Base-by-base conservation (phyloP, 169 alveolate species). In the Plasmodium fragile region DNA sequence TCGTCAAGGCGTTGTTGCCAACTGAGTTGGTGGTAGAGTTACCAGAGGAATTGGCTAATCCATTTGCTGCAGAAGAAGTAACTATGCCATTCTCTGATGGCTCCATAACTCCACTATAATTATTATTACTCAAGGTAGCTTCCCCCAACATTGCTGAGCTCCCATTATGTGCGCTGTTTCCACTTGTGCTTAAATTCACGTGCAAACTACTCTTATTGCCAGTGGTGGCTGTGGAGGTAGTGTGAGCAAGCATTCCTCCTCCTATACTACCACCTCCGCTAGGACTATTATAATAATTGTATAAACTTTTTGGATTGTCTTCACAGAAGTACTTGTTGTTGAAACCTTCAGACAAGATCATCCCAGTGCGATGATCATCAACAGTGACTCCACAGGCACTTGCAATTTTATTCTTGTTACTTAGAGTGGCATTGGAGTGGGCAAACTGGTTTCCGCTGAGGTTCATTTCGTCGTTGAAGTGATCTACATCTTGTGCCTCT, bases 381-480 rank as follows among this genome's bases (percentile, higher is more conserved):
- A 32, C 30, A n/a, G 10, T 16, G 7, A 73, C 59, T 30, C 55
- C 49, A 22, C 25, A 78, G 25, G 32, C 69, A 5, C 18, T 49
- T 3, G 22, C 79, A 32, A 28, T 59, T 6, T 25, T 32, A 3
- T 32, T 53, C 4, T 25, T 59, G 13, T 16, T 83, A 22, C 34
- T 43, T 2, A 70, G 11, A 43, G 55, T 32, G n/a, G 16, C 11
- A 83, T 30, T 83, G 3, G 75, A 16, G 43, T 85, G 32, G 32
- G 93, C 7, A 52, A 85, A 85, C 10, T 75, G 87, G 32, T 75
- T 55, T 28, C 75, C 75, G 41, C 65, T 2, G 30, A 28, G 7
- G 59, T 84, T 28, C 22, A 73, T 52, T 32, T 84, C 93, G 32
- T 84, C 80, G 22, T 73, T 25, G 55, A 75, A 4, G 52, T 22